Base-by-base conservation (phyloP, 139 green algal genomes). In the Auxenochlorella pyrenoidosa region DNA sequence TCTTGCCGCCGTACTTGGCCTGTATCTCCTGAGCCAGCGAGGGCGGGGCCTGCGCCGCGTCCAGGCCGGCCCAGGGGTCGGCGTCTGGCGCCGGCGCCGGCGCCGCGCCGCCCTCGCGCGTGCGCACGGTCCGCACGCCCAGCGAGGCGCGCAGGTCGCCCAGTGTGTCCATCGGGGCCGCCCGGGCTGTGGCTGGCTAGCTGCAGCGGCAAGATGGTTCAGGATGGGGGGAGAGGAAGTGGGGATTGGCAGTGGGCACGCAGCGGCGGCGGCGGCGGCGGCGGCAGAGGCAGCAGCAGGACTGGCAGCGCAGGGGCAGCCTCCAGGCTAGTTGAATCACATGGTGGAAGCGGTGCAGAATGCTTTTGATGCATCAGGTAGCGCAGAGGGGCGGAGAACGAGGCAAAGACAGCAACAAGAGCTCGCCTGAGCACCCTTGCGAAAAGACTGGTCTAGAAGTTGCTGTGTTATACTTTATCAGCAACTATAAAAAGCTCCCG, bases 1-100 rank as follows among this genome's bases (percentile, higher is more conserved):
- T 88, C 10, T 84, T 93, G 63, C 93, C 90, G 0, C 88, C 79
- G 83, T 96, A 93, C 40, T 91, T 92, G 12, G 79, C 75, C 44
- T 88, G 54, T 0, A 98, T 83, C 75, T 96, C 91, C 16, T 84
- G 84, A 0, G 86, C 85, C 30, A 96, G 44, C 47, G n/a, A 65
- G 40, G 60, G 80, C 40, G 51, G 30, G 16, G n/a, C 70, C 34
- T 34, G 40, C 15, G 66, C 66, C 3, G 44, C 68, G 3, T 22
- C 68, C 68, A 75, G 16, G 68, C 68, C 68, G 54, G 10, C 54
- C 54, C 54, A 34, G 38, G 73, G 73, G 32, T 44, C 77, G 5
- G 71, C 47, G 12, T 22, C 63, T 3, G 63, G 60, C 19, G 80
- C 36, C 38, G 34, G n/a, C n/a, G 28, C 80, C 63, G 51, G 51